Evolutionary conservation across 2,329 filamentous ascomycete species (phyloP).

Genomic region (Penicillium sp.): DNA sequence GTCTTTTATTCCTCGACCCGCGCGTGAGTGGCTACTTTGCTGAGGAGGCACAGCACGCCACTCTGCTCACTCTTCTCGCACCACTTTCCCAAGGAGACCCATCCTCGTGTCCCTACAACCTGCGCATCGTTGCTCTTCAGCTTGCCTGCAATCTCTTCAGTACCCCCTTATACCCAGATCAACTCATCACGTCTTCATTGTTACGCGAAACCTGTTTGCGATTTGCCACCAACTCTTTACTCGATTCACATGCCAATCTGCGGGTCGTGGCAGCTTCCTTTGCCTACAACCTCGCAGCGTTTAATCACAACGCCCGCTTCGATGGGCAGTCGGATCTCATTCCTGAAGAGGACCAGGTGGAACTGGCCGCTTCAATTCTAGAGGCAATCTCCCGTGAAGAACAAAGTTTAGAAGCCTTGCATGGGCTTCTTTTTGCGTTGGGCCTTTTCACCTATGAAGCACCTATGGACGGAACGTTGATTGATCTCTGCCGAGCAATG

Average conservation of each 20-base stretch:
- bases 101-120: slow-evolving; percentile 64
- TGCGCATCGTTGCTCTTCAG: slow-evolving; percentile 78
- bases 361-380: slow-evolving; percentile 72
- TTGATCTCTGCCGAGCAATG: slow-evolving; percentile 71
- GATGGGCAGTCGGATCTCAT: slow-evolving; percentile 55
- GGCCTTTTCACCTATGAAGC: slow-evolving; percentile 70
- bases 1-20: slow-evolving; percentile 69
- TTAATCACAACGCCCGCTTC: slow-evolving; percentile 61
- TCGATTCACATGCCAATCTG: slow-evolving; percentile 71
- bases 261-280: slow-evolving; percentile 77
- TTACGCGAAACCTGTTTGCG: slow-evolving; percentile 58
- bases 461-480: slow-evolving; percentile 65
- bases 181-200: slow-evolving; percentile 48
- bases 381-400: slow-evolving; percentile 60
- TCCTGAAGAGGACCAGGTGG: slow-evolving; percentile 66
- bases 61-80: slow-evolving; percentile 52
- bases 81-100: slow-evolving; percentile 48
- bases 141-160: slow-evolving; percentile 82
- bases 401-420: slow-evolving; percentile 60
- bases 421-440: slow-evolving; percentile 68
- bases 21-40: slow-evolving; percentile 77
- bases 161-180: slow-evolving; percentile 62
- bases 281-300: slow-evolving; percentile 71
- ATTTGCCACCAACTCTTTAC: slow-evolving; percentile 68
- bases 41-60: slow-evolving; percentile 62